Percentiles rank a stretch among this genome's conserved stretches.
Conservation (phyloP, 176 grass and related monocot genomes). For the Lolium rigidum region DNA sequence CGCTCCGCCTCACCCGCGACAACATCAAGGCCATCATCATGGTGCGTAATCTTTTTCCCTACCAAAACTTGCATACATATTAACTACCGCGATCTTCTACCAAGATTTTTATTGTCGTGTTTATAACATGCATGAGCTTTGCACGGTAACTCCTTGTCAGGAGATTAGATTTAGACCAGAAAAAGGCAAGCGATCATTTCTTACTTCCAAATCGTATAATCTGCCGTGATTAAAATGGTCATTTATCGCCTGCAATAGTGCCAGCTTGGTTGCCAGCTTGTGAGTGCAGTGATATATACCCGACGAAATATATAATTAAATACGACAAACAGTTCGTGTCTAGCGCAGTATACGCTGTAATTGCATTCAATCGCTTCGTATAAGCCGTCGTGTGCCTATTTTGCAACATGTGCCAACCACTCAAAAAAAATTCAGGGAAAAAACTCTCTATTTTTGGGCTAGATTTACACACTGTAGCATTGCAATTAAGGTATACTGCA, state of each 20-base stretch:
- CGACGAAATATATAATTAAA: not conserved
- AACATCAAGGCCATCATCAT: slow-evolving; percentile 97
- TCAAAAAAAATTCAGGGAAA: no score
- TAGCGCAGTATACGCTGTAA: not conserved
- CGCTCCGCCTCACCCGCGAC: slow-evolving; percentile 68
- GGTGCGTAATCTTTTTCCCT: slow-evolving; percentile 48
- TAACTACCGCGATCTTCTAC: not conserved
- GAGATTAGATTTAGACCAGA: not conserved
- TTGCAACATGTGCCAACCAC: not conserved
- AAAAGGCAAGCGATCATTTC: not conserved
- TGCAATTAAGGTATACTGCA: not conserved
- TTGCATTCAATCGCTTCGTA: not conserved
- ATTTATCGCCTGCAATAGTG: not conserved
- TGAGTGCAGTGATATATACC: not conserved
- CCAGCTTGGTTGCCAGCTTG: not conserved
- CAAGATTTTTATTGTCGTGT: not conserved
- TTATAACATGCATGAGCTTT: not conserved
- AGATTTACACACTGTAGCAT: no score
- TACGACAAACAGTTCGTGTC: not conserved
- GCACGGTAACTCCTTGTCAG: not conserved
- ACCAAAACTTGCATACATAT: not conserved
- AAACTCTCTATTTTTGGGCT: not conserved
- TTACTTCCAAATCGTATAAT: not conserved
- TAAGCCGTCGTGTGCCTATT: not conserved
- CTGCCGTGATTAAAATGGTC: not conserved